Base-by-base conservation (phyloP, 305 asterid species). In the Solanum aculeatissimum region DNA sequence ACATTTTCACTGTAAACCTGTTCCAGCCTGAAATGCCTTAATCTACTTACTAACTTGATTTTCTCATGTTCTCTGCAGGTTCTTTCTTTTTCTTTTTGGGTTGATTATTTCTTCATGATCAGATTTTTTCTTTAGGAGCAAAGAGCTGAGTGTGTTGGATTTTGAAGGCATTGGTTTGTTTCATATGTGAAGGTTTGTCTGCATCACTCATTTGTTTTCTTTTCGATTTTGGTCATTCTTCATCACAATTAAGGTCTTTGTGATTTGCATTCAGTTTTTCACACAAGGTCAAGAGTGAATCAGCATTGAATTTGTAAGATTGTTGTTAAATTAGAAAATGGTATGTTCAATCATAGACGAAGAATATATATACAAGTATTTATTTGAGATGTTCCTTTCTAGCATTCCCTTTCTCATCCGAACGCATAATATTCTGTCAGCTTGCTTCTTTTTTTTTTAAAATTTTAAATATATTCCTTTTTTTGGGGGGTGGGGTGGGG, bases 1-100 rank as follows among this genome's bases (percentile, higher is more conserved):
- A 32, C 3, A 53, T 29, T 78, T 78, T 53, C 25, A 29, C 49
- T 78, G 66, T 51, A 53, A 53, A 32, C 29, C 19, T 53, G 2
- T 40, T 53, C 66, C 32, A 78, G 9, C 42, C 32, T 19, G 83
- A 72, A 72, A 78, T 78, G 49, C 66, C 66, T 53, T 78, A 18
- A 53, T 77, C 83, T 53, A 7, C 66, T 18, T 51, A 18, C 49
- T 53, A 78, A 78, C 66, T 78, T 8, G 1, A 78, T 78, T 78
- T 77, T 78, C 49, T 78, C 66, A 32, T 78, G 66, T 53, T 53
- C 66, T 78, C 47, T 78, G 83, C 83, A 78, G 83, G 83, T 78
- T 53, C n/a, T 53, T 53, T n/a, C n/a, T n/a, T 53, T 19, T 45
- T 32, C 38, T 32, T 4, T 66, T 66, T 66, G 13, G 58, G 66